phyloP scores from a whole-genome alignment of 1,139 yeast species.

The Hemisphaericaspora xylanilytica region DNA sequence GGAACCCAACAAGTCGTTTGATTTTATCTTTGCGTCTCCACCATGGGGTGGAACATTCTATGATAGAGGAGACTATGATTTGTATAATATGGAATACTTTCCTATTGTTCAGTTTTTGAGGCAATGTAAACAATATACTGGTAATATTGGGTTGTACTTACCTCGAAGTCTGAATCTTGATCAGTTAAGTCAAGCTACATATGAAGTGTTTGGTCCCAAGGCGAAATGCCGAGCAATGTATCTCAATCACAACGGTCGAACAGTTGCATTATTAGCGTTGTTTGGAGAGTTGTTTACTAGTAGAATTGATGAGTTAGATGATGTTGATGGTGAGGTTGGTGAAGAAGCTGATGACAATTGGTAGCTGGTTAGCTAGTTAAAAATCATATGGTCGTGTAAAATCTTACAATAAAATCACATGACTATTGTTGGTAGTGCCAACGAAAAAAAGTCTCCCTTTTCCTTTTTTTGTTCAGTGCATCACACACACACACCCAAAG shows the following conservation, averaged over 20 bases:
- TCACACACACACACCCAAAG: too few species aligned
- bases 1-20: slow-evolving; percentile 36
- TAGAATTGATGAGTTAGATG: slow-evolving; percentile 10
- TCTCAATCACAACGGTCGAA: slow-evolving; percentile 39
- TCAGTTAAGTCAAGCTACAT: slow-evolving; percentile 53
- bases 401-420: too few species aligned
- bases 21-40: slow-evolving; percentile 79
- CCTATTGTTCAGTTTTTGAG: slow-evolving; percentile 43
- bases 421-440: too few species aligned
- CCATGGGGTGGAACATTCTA: slow-evolving; percentile 97
- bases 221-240: slow-evolving; percentile 50
- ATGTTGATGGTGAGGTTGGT: slow-evolving; percentile 2
- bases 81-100: slow-evolving; percentile 46
- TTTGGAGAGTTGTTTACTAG: slow-evolving; percentile 44
- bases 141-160: slow-evolving; percentile 66
- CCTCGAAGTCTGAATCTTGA: slow-evolving; percentile 67
- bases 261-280: slow-evolving; percentile 56
- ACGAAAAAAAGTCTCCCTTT: slow-evolving; percentile 2
- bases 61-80: slow-evolving; percentile 46
- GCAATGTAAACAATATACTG: slow-evolving; percentile 41
- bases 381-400: too few species aligned
- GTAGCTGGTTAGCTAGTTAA: too few species aligned
- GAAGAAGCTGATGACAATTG: too few species aligned
- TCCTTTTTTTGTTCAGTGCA: slow-evolving; percentile 3
- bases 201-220: slow-evolving; percentile 41